Conservation (phyloP, 176 grass and related monocot genomes). For the Cenchrus americanus region DNA sequence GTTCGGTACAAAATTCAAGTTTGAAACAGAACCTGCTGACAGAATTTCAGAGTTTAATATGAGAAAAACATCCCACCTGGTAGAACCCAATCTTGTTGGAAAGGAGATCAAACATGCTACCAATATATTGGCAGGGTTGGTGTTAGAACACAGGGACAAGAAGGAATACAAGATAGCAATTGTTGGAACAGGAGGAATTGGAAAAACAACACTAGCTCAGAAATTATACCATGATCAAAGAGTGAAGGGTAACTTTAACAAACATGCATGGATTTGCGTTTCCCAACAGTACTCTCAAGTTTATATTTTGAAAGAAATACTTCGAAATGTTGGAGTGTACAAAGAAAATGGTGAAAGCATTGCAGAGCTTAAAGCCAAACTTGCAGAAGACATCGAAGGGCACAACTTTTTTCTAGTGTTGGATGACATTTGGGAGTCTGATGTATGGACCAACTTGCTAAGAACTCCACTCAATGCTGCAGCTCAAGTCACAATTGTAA, state of each 20-base stretch:
- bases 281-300: conserved; percentile 16
- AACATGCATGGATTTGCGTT: conserved; percentile 44
- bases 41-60: no score
- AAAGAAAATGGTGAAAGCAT: no score
- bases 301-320: no score
- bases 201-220: conserved; percentile 28
- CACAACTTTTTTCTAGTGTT: conserved; percentile 32
- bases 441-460: conserved; percentile 27
- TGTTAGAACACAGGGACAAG: neutral
- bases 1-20: neutral
- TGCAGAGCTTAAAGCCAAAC: neutral
- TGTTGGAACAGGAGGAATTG: conserved; percentile 46
- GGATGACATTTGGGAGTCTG: conserved; percentile 47
- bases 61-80: conserved; percentile 18
- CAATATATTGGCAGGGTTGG: neutral
- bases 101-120: conserved; percentile 21
- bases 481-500: conserved; percentile 15
- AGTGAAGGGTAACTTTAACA: conserved; percentile 29
- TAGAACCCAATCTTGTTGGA: conserved; percentile 41
- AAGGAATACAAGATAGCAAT: conserved; percentile 13
- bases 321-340: neutral
- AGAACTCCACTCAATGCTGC: conserved; percentile 27
- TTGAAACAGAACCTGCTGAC: no score
- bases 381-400: neutral
- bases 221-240: conserved; percentile 8